These are phyloP conservation scores for Teunomyces panamensis DNA, from an alignment of 805 yeast species.

Conservation along the genomic window DNA sequence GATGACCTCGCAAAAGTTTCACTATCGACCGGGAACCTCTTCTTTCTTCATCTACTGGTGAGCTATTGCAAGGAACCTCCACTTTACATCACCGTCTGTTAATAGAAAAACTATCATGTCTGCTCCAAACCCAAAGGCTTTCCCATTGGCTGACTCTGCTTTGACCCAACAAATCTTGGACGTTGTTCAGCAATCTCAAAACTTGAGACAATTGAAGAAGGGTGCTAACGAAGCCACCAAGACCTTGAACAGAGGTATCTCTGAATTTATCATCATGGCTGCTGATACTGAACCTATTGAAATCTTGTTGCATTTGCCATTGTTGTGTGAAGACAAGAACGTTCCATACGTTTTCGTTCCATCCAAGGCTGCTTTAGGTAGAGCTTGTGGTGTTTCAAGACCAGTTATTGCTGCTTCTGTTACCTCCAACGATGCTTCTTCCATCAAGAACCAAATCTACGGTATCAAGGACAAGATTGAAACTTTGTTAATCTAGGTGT, in stretches of 20 bases:
- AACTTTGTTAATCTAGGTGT: constrained; percentile 78
- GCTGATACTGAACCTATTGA: constrained; percentile 99
- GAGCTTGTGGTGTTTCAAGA: constrained; percentile 99
- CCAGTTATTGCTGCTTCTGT: constrained; percentile 98
- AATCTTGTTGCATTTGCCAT: constrained; percentile 94
- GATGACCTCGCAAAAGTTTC: constrained; percentile 3
- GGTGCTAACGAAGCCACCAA: constrained; percentile 99
- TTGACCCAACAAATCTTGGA: constrained; percentile 96
- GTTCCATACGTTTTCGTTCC: constrained; percentile 99
- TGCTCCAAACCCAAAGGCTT: constrained; percentile 95
- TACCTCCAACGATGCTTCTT: constrained; percentile 97
- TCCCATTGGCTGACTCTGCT: constrained; percentile 96
- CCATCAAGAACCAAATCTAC: constrained; percentile 95
- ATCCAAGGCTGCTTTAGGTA: constrained; percentile 96
- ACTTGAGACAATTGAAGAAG: constrained; percentile 96
- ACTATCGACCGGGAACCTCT: not conserved
- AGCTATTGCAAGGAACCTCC: constrained; percentile 32
- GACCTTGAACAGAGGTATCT: constrained; percentile 98
- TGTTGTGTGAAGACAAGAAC: constrained; percentile 98
- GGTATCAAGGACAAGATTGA: constrained; percentile 99
- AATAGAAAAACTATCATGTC: constrained; percentile 48
- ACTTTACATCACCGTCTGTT: not conserved
- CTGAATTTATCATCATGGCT: constrained; percentile 99
- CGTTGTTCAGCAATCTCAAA: constrained; percentile 96
- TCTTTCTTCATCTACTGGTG: constrained; percentile 17